A percentile compares a stretch with the other conserved stretches of the same genome.
These are phyloP conservation scores for Candolleomyces aberdarensis DNA, from an alignment of 768 basidiomycete genomes.

Conservation along the genomic window DNA sequence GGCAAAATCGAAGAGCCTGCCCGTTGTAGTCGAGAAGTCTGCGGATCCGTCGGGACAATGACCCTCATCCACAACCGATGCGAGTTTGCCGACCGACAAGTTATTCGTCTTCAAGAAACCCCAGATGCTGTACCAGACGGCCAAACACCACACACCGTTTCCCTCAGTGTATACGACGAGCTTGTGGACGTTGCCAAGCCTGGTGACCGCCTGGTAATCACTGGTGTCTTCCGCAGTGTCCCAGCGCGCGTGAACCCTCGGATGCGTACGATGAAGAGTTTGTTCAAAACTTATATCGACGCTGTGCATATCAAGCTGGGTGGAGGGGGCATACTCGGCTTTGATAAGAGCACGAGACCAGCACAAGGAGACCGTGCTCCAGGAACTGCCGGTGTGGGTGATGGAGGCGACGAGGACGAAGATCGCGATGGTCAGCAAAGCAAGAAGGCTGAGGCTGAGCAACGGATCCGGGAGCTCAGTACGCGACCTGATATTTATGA, in stretches of 20 bases:
- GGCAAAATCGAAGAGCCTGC: conserved; percentile 94
- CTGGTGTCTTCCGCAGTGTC: conserved; percentile 92
- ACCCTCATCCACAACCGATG: conserved; percentile 95
- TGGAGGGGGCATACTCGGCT: conserved; percentile 64
- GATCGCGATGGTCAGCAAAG: conserved; percentile 26
- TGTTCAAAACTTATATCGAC: conserved; percentile 98
- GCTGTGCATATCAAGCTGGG: conserved; percentile 89
- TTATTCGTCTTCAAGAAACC: conserved; percentile 94
- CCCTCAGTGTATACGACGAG: conserved; percentile 96
- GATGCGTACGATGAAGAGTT: conserved; percentile 85
- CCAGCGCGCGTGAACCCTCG: conserved; percentile 95
- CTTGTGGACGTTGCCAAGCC: conserved; percentile 96
- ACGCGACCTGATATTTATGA: conserved; percentile 82
- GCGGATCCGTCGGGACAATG: conserved; percentile 85
- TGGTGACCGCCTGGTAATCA: conserved; percentile 87
- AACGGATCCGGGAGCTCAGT: conserved; percentile 71
- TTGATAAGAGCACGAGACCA: conserved; percentile 76
- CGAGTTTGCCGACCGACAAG: conserved; percentile 94
- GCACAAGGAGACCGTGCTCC: conserved; percentile 66
- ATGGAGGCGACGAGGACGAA: conserved; percentile 49
- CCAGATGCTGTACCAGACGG: conserved; percentile 98
- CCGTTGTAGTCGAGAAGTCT: conserved; percentile 91
- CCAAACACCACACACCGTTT: conserved; percentile 97
- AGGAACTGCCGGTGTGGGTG: conserved; percentile 67
- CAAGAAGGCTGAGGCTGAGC: conserved; percentile 73